Conservation (phyloP, 805 yeast genomes). For the Wickerhamomyces pijperi region DNA sequence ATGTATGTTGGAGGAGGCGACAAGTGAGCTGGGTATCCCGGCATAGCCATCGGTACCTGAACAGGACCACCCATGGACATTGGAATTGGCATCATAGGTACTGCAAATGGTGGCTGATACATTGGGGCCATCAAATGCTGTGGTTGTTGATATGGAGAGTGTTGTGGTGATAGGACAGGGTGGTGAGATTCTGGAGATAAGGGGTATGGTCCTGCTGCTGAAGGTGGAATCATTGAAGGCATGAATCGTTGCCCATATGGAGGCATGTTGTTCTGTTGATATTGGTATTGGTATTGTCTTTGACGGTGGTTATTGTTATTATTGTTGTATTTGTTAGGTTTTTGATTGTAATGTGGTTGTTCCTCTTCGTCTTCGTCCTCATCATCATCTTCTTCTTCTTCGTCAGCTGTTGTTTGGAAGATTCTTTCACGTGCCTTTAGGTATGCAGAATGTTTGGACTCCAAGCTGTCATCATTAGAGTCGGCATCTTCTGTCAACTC, state of each 20-base stretch:
- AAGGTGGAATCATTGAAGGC: conserved; percentile 5
- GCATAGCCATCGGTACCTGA: too few relatives aligned
- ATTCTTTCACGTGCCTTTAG: conserved; percentile 28
- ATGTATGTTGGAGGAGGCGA: too few relatives aligned
- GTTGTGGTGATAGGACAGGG: too few relatives aligned
- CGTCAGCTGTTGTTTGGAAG: conserved; percentile 21
- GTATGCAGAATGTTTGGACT: conserved; percentile 32
- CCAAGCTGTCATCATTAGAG: conserved; percentile 21
- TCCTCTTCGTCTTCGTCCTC: conserved; percentile 11
- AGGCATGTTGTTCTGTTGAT: conserved; percentile 5
- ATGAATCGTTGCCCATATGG: conserved; percentile 6
- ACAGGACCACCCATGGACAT: too few relatives aligned
- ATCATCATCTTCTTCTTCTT: conserved; percentile 16
- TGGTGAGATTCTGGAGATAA: too few relatives aligned
- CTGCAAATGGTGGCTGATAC: too few relatives aligned
- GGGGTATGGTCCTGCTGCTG: conserved; percentile 1
- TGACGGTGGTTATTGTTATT: neutral
- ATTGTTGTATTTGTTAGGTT: conserved; percentile 1
- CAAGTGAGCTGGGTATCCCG: too few relatives aligned
- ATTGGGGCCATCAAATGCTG: too few relatives aligned
- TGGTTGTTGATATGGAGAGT: too few relatives aligned
- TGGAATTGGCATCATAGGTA: too few relatives aligned
- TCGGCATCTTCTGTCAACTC: conserved; percentile 1
- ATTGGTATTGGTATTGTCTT: neutral
- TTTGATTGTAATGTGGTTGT: neutral